Evolutionary conservation across 345 rosid species (phyloP).

Genomic region (Pistacia vera): DNA sequence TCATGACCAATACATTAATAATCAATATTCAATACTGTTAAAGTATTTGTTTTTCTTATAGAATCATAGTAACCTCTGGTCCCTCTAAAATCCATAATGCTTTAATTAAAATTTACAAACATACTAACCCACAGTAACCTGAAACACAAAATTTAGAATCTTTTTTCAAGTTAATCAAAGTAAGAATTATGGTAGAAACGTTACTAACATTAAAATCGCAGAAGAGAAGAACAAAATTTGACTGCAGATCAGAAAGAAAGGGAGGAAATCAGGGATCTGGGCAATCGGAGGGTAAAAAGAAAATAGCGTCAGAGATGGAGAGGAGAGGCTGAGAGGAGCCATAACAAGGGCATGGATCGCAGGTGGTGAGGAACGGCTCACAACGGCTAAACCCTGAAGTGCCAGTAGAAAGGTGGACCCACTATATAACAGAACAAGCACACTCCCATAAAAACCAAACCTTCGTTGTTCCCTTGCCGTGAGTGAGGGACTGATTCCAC

Average conservation of each 20-base stretch:
- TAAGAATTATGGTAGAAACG: neutral
- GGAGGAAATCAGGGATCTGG: slow-evolving; percentile 23
- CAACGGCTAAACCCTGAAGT: slow-evolving; percentile 64
- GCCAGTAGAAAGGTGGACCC: slow-evolving; percentile 95
- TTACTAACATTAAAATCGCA: neutral
- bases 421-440: slow-evolving; percentile 73
- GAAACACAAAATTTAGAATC: neutral
- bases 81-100: neutral
- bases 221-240: neutral
- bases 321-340: slow-evolving; percentile 81
- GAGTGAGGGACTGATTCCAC: no score
- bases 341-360: slow-evolving; percentile 72
- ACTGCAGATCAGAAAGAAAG: slow-evolving; percentile 22
- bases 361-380: slow-evolving; percentile 45
- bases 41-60: no score
- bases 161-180: neutral
- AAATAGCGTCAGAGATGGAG: slow-evolving; percentile 65
- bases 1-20: no score
- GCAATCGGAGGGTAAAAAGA: neutral
- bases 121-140: neutral
- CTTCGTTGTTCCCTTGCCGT: neutral
- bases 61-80: no score
- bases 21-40: no score
- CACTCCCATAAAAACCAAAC: slow-evolving; percentile 51
- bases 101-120: neutral